Conservation (phyloP, 768 basidiomycete genomes). For the Pisolithus marmoratus region DNA sequence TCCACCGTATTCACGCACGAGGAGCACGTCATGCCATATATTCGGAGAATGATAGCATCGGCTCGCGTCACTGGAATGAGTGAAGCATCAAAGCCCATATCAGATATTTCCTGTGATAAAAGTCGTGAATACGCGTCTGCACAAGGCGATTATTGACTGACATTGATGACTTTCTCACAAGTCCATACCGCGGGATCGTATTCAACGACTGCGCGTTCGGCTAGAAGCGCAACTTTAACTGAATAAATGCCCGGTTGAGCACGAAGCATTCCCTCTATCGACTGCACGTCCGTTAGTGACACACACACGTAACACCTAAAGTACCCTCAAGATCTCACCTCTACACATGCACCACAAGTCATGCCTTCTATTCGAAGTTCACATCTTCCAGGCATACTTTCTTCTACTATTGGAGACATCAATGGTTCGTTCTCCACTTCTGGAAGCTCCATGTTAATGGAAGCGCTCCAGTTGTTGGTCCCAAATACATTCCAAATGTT, state of each 20-base stretch:
- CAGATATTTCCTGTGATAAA: slow-evolving; percentile 71
- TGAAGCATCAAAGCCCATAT: slow-evolving; percentile 88
- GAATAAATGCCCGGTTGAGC: slow-evolving; percentile 85
- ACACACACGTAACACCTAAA: slow-evolving; percentile 1
- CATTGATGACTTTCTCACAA: slow-evolving; percentile 69
- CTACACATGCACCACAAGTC: slow-evolving; percentile 87
- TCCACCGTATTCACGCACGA: slow-evolving; percentile 78
- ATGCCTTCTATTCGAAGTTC: slow-evolving; percentile 84
- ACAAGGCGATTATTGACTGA: slow-evolving; percentile 21
- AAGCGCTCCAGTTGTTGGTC: too few species aligned
- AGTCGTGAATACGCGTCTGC: slow-evolving; percentile 5
- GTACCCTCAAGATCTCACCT: slow-evolving; percentile 43
- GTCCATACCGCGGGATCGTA: slow-evolving; percentile 84
- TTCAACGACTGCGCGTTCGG: slow-evolving; percentile 88
- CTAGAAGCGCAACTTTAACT: slow-evolving; percentile 92
- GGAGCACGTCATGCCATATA: slow-evolving; percentile 91
- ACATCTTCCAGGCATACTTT: slow-evolving; percentile 44
- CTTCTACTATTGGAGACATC: slow-evolving; percentile 18
- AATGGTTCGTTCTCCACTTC: slow-evolving; percentile 17
- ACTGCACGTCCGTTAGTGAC: slow-evolving; percentile 32
- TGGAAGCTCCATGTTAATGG: slow-evolving; percentile 6
- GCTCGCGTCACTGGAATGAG: slow-evolving; percentile 59
- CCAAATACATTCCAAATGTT: too few species aligned
- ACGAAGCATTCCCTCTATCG: slow-evolving; percentile 80
- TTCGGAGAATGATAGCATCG: slow-evolving; percentile 67